Base-by-base conservation (phyloP, 495 filamentous ascomycete genomes). In the Parmelia sp. region DNA sequence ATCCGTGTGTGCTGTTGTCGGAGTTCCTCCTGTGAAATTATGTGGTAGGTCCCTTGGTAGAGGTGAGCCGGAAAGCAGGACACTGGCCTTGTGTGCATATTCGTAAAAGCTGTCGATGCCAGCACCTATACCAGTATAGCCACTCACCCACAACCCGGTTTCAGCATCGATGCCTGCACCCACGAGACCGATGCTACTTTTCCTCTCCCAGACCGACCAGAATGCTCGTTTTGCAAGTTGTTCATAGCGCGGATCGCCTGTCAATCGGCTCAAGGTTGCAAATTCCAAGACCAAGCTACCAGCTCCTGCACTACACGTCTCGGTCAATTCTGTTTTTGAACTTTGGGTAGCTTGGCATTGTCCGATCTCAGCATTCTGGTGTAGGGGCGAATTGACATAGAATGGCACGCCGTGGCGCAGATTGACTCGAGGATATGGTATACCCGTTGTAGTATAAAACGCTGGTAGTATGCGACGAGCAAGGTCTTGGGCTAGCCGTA, bases 21-120 rank as follows among this genome's bases (percentile, higher is more conserved):
- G 58, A 33, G 63, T 62, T 14, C 27, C 51, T 49, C 83, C 51
- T 79, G 57, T 81, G 78, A 5, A 70, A 64, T 15, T 75, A 25
- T 49, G 57, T 40, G 49, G 36, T 23, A 4, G 61, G 19, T 3
- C 33, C n/a, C 15, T 55, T 8, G 56, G 58, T 14, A 25, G 7
- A 14, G 58, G 37, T 15, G 63, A 57, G 8, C 89, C 86, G 3
- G 93, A 96, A 23, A 97, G 83, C 12, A 98, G 76, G 66, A 98
- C 88, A 68, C 95, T 86, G 3, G 92, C 89, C 72, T 98, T 98
- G 71, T 96, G 82, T 3, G 94, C 94, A 72, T 98, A 98, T 77
- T 98, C 94, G 70, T 93, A 97, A 76, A 97, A 98, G 76, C 92
- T 96, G 74, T 97, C 94, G 67, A 95, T 88, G 23, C 94, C 95